Percentiles rank a stretch among this genome's conserved stretches.
phyloP scores from a whole-genome alignment of 2,329 filamentous ascomycete genomes.

The Pseudonectria buxi region DNA sequence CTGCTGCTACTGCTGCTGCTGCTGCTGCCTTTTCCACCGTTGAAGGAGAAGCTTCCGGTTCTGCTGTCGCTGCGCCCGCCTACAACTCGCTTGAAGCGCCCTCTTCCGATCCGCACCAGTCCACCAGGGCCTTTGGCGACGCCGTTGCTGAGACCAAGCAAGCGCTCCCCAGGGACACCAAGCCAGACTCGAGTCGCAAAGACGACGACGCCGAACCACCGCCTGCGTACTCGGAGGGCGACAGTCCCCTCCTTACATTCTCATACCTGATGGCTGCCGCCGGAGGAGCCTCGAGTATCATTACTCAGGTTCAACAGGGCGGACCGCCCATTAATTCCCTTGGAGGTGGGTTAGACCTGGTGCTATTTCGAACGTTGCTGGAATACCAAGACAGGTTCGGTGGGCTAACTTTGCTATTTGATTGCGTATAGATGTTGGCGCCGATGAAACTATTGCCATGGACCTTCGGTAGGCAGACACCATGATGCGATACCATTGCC shows the following conservation, averaged over 20 bases:
- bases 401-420: conserved; percentile 3
- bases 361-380: too few species aligned
- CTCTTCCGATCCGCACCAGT: conserved; percentile 30
- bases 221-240: conserved; percentile 91
- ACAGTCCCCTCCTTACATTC: conserved; percentile 85
- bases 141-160: conserved; percentile 71
- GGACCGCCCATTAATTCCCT: conserved; percentile 84
- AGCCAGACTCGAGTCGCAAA: conserved; percentile 68
- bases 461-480: conserved; percentile 68
- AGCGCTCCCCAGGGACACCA: conserved; percentile 74
- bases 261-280: conserved; percentile 97
- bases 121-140: conserved; percentile 39
- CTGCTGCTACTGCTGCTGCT: conserved; percentile 23
- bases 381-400: background rate
- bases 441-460: conserved; percentile 91
- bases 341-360: conserved; percentile 68
- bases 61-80: conserved; percentile 42
- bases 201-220: conserved; percentile 84
- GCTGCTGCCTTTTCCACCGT: conserved; percentile 6
- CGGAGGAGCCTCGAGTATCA: conserved; percentile 95
- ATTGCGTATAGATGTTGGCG: conserved; percentile 61
- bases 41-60: conserved; percentile 27
- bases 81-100: conserved; percentile 41
- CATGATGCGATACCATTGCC: background rate
- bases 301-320: conserved; percentile 96